Evolutionary conservation across 2,329 filamentous ascomycete species (phyloP).

Genomic region (Aaosphaeria arxii): DNA sequence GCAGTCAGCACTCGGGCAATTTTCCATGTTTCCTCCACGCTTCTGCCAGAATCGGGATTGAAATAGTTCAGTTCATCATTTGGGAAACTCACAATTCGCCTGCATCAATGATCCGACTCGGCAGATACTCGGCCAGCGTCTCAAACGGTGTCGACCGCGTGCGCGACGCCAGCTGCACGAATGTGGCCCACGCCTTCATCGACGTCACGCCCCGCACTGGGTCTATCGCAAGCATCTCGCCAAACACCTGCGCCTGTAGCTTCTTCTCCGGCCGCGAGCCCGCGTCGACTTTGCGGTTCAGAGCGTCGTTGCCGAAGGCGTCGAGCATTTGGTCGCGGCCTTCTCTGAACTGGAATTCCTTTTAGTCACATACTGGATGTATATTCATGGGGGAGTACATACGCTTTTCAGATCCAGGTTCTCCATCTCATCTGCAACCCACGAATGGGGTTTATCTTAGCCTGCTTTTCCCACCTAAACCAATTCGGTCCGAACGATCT

Average conservation of each 20-base stretch:
- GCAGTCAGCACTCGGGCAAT: neutral
- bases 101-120: constrained; percentile 9
- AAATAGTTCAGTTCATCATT: neutral
- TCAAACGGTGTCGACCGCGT: constrained; percentile 3
- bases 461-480: neutral
- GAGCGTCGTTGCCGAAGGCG: neutral
- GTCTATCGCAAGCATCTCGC: constrained; percentile 14
- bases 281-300: neutral
- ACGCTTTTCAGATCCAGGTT: neutral
- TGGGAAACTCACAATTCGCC: constrained; percentile 11
- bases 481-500: too few relatives aligned
- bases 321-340: neutral
- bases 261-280: neutral
- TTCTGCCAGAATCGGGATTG: neutral
- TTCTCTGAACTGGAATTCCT: neutral
- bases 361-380: neutral
- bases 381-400: neutral
- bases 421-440: neutral
- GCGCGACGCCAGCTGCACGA: constrained; percentile 8
- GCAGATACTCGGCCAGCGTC: constrained; percentile 15
- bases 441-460: neutral
- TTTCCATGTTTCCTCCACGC: too few relatives aligned
- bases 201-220: constrained; percentile 5
- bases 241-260: constrained; percentile 12
- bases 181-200: constrained; percentile 15